A percentile compares a stretch with the other conserved stretches of the same genome.
These are phyloP conservation scores for Nicotiana noctiflora DNA, from an alignment of 257 asterid species.

Conservation along the genomic window DNA sequence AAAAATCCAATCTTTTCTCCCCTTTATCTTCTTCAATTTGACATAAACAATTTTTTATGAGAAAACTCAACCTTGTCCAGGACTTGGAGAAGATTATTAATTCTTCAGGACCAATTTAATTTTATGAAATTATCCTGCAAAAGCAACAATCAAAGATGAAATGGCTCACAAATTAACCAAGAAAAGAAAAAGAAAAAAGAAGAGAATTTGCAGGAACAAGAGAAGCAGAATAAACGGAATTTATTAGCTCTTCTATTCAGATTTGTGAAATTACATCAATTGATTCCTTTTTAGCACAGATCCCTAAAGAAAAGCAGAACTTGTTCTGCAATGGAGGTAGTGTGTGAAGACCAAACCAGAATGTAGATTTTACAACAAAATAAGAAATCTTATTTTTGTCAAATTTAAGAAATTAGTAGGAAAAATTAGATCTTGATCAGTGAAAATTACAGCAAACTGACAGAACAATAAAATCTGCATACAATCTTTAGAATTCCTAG, in stretches of 20 bases:
- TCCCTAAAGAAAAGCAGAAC: not conserved
- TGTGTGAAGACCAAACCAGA: not conserved
- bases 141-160: not conserved
- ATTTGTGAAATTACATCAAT: constrained; percentile 9
- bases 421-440: not conserved
- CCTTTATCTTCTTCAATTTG: constrained; percentile 1
- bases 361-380: not conserved
- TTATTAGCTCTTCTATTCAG: not conserved
- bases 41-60: not conserved
- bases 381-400: not conserved
- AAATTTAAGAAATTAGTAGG: not conserved
- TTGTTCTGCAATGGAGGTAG: not conserved
- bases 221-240: not conserved
- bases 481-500: not conserved
- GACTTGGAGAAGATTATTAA: not conserved
- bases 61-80: constrained; percentile 5
- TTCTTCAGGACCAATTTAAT: not conserved
- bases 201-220: not conserved
- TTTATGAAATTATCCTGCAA: constrained; percentile 5
- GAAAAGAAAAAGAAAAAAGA: not conserved
- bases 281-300: constrained; percentile 6
- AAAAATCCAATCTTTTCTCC: constrained; percentile 22
- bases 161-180: not conserved
- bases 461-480: not conserved
- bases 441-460: not conserved